phyloP scores from a whole-genome alignment of 306 rosid genomes.

The Prunus fruticosa region DNA sequence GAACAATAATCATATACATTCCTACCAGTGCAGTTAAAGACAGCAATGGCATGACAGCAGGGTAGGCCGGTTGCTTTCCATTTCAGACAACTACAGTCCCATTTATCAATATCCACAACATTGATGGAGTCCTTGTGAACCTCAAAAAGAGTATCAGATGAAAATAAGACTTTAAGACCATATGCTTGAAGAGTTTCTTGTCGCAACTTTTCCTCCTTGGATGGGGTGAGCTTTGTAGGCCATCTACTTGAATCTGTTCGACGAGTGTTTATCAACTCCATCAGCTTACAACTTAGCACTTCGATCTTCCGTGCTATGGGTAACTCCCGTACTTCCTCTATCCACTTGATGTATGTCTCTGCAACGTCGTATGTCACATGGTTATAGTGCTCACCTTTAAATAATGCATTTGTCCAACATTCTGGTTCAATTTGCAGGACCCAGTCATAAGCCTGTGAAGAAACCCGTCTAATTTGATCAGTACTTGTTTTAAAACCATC shows the following conservation, averaged over 20 bases:
- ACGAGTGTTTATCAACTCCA: conserved; percentile 31
- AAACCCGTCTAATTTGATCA: conserved; percentile 48
- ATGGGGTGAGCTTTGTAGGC: conserved; percentile 43
- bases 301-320: conserved; percentile 46
- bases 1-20: conserved; percentile 37
- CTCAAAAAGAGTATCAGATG: conserved; percentile 54
- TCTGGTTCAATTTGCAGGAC: conserved; percentile 41
- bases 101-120: conserved; percentile 43
- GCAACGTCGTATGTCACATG: conserved; percentile 30
- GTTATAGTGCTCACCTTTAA: conserved; percentile 49
- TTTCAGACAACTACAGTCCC: conserved; percentile 41
- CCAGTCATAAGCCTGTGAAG: conserved; percentile 46
- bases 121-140: conserved; percentile 46
- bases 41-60: conserved; percentile 50
- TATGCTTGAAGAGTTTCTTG: conserved; percentile 27
- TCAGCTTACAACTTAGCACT: conserved; percentile 31
- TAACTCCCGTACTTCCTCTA: conserved; percentile 37
- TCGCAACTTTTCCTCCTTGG: conserved; percentile 39
- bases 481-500: conserved; percentile 31
- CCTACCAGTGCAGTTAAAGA: conserved; percentile 35
- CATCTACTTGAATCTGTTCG: conserved; percentile 31
- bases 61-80: conserved; percentile 53
- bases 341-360: conserved; percentile 37
- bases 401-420: conserved; percentile 38
- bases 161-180: conserved; percentile 43